Evolutionary conservation across 805 yeast species (phyloP), one percentile per base, ranked within the genome.

Genomic region (Candida maris): DNA sequence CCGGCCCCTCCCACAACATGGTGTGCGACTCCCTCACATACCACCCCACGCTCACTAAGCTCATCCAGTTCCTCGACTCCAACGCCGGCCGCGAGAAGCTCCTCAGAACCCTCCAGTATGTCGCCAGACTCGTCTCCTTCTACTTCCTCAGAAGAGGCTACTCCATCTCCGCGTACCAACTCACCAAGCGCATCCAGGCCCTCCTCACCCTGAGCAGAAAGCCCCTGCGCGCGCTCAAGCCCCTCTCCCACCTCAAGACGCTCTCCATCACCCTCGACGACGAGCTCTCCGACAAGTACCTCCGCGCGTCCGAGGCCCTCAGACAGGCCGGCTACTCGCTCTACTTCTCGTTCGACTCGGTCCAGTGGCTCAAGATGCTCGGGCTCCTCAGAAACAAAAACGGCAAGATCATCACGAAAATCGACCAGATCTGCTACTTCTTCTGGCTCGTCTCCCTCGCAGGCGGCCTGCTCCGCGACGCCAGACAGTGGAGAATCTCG

Each of bases 211-310:
- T 81, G 41, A 71, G 85, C 44, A 79, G 97, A 59, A 91, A 91
- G 66, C 80, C 88, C 16, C 64, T 89, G 68, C 76, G 97, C 54
- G 78, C 82, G 54, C 75, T 87, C 45, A 89, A 88, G 63, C 95
- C 95, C 1, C 64, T 89, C 52, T 71, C 70, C 51, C 87, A 82
- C 56, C 54, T 85, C 37, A 78, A 79, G 50, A 72, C 76, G n/a
- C 85, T 89, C 4, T 69, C 83, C 3, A 70, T 73, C 44, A 73
- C 85, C 10, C 73, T 68, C 50, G 85, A 79, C 54, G 79, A 85
- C 61, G 81, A 84, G 66, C 71, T 87, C 30, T 57, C 73, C 35
- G 91, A 83, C 57, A 73, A 74, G 8, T 46, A 67, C 18, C 60
- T 73, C 49, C 76, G 79, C 56, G 54, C 65, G 42, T 66, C 77